Base-by-base conservation (phyloP, 176 grass and related monocot species). In the Triticum turgidum region DNA sequence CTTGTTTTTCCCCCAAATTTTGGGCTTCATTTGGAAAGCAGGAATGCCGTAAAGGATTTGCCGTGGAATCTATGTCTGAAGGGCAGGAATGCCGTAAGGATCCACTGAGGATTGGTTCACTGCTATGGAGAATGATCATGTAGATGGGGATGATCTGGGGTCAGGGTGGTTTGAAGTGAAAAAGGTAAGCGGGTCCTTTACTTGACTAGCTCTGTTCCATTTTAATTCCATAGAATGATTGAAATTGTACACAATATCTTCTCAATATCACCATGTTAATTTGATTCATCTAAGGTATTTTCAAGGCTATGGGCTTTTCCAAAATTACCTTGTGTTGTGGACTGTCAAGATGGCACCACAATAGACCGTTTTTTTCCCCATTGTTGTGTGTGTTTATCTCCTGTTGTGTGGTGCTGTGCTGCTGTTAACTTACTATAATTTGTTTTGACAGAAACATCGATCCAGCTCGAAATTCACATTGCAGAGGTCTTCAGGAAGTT, bases 111-210 rank as follows among this genome's bases (percentile, higher is more conserved):
- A 69, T 86, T 69, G 65, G 14, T 62, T 58, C 34, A 68, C 41
- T 56, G 65, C 81, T 44, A 98, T 96, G 96, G 92, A 95, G 61
- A 92, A 84, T 73, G 89, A 89, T 45, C 77, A 35, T 30, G 73
- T 61, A 66, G 86, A 82, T 78, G 82, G 73, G 29, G 96, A 92
- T 83, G 96, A 98, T 89, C 88, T 88, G 84, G 92, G 90, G 86
- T 91, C 96, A 25, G 96, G 96, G 45, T 98, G 96, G 96, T 71
- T 98, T 86, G 96, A 96, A 77, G 96, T 98, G 38, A 98, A 91
- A 89, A 98, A 94, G 87, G 96, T 98, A 41, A 76, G 34, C 11
- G 11, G 27, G 14, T 82, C 22, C 9, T 79, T 49, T 24, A 24
- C 69, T 62, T 54, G 24, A 6, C 25, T 59, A 78, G 51, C 63